These are phyloP conservation scores for Liriodendron chinense DNA, from an alignment of 164 flowering plant species.

Conservation along the genomic window DNA sequence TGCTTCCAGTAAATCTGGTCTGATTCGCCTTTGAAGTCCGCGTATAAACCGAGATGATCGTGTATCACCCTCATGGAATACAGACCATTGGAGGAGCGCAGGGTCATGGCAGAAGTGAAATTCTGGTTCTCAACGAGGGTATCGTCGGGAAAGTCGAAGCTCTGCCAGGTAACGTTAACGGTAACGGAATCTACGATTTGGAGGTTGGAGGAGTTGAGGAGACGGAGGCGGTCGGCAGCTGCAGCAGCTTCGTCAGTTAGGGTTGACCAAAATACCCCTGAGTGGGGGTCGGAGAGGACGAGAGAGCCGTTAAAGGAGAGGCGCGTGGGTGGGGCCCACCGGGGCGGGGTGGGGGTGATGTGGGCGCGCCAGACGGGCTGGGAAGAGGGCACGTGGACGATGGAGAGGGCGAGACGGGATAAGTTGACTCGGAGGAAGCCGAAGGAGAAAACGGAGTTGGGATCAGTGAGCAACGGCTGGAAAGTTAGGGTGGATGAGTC, in stretches of 20 bases:
- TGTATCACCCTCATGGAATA: slow-evolving; percentile 61
- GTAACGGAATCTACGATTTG: slow-evolving; percentile 26
- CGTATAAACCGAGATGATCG: slow-evolving; percentile 55
- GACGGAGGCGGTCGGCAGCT: slow-evolving; percentile 17
- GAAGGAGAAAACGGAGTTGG: slow-evolving; percentile 57
- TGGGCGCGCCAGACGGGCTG: slow-evolving; percentile 62
- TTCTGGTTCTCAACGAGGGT: slow-evolving; percentile 81
- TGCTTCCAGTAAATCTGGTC: slow-evolving; percentile 59
- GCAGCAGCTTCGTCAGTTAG: slow-evolving; percentile 29
- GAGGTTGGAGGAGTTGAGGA: slow-evolving; percentile 60
- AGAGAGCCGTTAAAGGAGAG: slow-evolving; percentile 76
- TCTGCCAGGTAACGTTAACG: slow-evolving; percentile 55
- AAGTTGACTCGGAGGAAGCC: slow-evolving; percentile 63
- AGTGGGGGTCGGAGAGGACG: slow-evolving; percentile 40
- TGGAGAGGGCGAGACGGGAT: slow-evolving; percentile 55
- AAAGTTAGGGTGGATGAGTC: slow-evolving; percentile 40
- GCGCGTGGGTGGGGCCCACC: slow-evolving; percentile 46
- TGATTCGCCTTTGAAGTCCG: slow-evolving; percentile 25
- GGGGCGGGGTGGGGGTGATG: slow-evolving; percentile 19
- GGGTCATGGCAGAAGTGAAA: slow-evolving; percentile 54
- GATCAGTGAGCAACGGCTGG: slow-evolving; percentile 57
- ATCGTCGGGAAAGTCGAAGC: slow-evolving; percentile 66
- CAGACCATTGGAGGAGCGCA: slow-evolving; percentile 53
- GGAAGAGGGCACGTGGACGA: slow-evolving; percentile 60
- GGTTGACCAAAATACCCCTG: slow-evolving; percentile 63